Percentiles rank a stretch among this genome's conserved stretches.
Conservation (phyloP, 352 stramenopile species). For the Pythium dissimile region DNA sequence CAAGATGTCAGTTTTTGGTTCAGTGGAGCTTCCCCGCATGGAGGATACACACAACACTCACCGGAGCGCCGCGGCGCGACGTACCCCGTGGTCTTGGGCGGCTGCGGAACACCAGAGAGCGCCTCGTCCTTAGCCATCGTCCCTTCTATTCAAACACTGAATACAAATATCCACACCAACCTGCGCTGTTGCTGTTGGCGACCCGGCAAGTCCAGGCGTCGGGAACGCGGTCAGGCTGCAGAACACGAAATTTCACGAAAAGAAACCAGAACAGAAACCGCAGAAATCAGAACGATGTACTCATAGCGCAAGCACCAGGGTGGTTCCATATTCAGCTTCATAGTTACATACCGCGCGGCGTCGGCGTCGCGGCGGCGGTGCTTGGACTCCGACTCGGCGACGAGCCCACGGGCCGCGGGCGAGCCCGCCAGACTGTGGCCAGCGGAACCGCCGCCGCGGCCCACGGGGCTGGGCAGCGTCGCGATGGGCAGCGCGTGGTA, state of each 20-base stretch:
- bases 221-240: slow-evolving; percentile 13
- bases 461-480: background rate
- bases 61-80: background rate
- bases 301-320: too few relatives aligned
- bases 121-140: background rate
- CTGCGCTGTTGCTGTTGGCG: too few relatives aligned
- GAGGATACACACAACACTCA: too few relatives aligned
- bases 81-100: background rate
- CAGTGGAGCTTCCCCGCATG: too few relatives aligned
- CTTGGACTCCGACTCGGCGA: background rate
- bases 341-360: background rate
- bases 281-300: background rate
- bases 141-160: background rate
- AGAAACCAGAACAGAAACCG: background rate
- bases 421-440: background rate
- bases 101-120: background rate
- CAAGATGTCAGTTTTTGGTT: too few relatives aligned
- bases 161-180: too few relatives aligned
- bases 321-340: background rate
- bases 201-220: slow-evolving; percentile 1
- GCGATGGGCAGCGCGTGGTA: background rate
- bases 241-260: background rate
- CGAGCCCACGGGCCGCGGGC: too few relatives aligned
- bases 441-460: background rate
- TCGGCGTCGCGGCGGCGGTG: slow-evolving; percentile 7